Evolutionary conservation across 495 filamentous ascomycete species (phyloP), one percentile per base, ranked within the genome.

Genomic region (Penicillium lividum): DNA sequence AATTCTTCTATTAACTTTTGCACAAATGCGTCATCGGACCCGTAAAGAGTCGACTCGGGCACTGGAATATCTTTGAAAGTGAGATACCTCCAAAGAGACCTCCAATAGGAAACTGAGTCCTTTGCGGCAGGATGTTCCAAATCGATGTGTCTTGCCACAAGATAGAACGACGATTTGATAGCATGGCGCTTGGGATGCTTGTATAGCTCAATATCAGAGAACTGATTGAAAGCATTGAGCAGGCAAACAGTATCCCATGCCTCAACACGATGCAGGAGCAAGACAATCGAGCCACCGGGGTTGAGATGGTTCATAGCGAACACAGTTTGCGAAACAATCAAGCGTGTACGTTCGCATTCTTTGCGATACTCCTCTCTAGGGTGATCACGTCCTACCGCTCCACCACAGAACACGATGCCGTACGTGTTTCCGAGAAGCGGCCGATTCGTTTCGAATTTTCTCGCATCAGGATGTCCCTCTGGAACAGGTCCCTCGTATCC

Each of bases 91-190:
- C 49, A 52, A 36, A 52, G 28, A 25, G 4, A 22, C 25, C 36
- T 52, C 49, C 49, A 52, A 22, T 52, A 34, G 22, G 31, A 18
- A 10, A 52, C 25, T 9, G 49, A 52, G 27, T 25, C 11, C 36
- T 16, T 40, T 30, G 49, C 49, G 18, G n/a, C 27, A n/a, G 29
- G 30, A 22, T 52, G 49, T 13, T 52, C 49, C 11, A 38, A 22
- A 22, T 52, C 28, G 49, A 52, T 10, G 11, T 52, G 38, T 13
- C 11, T 52, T 8, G 49, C 49, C 13, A 52, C 30, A 9, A 52
- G 49, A 38, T 52, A 52, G 49, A 52, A 52, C 18, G 49, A 52
- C 16, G 49, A 36, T 30, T 52, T 52, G 18, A 52, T 52, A 34
- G 49, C 49, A 52, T 52, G 49, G 8, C 18, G 13, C 49, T 30